Evolutionary conservation across 1,139 yeast species (phyloP), one percentile per base, ranked within the genome.

Genomic region (Candida freyschussii): DNA sequence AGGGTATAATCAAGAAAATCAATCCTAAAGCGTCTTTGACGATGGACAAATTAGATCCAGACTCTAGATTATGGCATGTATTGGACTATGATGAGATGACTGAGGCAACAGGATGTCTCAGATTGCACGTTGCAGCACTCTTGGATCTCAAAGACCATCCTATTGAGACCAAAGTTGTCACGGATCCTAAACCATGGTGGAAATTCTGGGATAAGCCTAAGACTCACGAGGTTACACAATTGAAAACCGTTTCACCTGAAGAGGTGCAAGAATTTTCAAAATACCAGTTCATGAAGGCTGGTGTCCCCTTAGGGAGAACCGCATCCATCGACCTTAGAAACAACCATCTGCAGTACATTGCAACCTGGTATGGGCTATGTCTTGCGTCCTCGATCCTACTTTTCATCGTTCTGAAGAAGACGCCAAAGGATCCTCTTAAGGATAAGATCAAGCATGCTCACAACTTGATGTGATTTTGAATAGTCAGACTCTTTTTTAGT

Each of bases 311-410:
- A 17, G 98, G 96, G 2, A 76, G 81, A 34, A 62, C 69, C 6
- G 93, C 96, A 11, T 75, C 75, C 50, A 76, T 91, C 19, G 87
- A 79, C 43, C 71, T 86, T 53, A 75, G 82, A 44, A 93, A 91
- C 57, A 87, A 89, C 53, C 99, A 91, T 56, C 63, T 89, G 58
- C 96, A 91, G 58, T 91, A 91, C 56, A 64, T 91, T 50, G 74
- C 86, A 15, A 91, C 99, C 1, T 91, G 99, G 99, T 91, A 85
- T 56, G 95, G 95, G 0, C 71, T 87, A 26, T 77, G 87, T 1
- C 50, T 81, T 24, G 72, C 83, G 23, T 81, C 95, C 29, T 53
- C 87, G 0, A 74, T 78, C 21, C 69, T 84, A 55, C 65, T 89
- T 16, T 57, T 74, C 33, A 58, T 71, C 21, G 76, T 84, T 9